Percentiles rank a stretch among this genome's conserved stretches.
Conservation (phyloP, 371 early-diverging fungal species). For the Amoeboaphelidium protococcarum region DNA sequence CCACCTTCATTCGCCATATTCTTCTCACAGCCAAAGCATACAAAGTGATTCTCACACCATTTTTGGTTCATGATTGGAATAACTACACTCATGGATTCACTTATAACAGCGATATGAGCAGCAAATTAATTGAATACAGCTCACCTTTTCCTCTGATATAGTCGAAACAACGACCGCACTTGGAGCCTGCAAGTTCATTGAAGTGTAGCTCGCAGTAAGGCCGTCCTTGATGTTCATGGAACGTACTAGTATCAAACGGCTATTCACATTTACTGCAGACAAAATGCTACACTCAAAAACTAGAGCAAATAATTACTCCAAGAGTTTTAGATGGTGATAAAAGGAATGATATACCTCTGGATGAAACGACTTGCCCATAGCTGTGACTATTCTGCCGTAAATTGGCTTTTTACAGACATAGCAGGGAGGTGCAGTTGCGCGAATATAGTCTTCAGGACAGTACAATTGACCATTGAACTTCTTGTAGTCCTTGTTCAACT, state of each 20-base stretch:
- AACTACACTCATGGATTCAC: conserved; percentile 11
- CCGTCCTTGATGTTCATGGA: conserved; percentile 12
- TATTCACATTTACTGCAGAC: conserved; percentile 17
- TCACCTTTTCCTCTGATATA: conserved; percentile 12
- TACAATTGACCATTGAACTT: conserved; percentile 18
- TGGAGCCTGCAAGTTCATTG: conserved; percentile 13
- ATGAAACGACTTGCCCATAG: conserved; percentile 16
- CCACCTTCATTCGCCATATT: conserved; percentile 4
- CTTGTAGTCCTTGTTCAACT: conserved; percentile 7
- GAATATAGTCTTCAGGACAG: conserved; percentile 13
- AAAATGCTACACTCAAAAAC: conserved; percentile 11
- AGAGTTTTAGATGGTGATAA: background rate
- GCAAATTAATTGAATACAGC: conserved; percentile 3
- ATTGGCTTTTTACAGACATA: conserved; percentile 15
- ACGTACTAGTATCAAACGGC: conserved; percentile 12
- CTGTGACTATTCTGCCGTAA: conserved; percentile 10
- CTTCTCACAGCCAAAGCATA: conserved; percentile 14
- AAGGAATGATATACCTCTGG: conserved; percentile 8
- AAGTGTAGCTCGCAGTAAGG: conserved; percentile 18
- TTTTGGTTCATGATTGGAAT: conserved; percentile 9
- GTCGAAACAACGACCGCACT: conserved; percentile 15
- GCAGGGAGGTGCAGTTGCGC: conserved; percentile 8
- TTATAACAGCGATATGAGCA: conserved; percentile 16
- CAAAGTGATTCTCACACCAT: conserved; percentile 19
- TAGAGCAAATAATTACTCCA: background rate